Conservation (phyloP, 371 early-diverging fungal species). For the Encephalitozoon intestinalis region DNA sequence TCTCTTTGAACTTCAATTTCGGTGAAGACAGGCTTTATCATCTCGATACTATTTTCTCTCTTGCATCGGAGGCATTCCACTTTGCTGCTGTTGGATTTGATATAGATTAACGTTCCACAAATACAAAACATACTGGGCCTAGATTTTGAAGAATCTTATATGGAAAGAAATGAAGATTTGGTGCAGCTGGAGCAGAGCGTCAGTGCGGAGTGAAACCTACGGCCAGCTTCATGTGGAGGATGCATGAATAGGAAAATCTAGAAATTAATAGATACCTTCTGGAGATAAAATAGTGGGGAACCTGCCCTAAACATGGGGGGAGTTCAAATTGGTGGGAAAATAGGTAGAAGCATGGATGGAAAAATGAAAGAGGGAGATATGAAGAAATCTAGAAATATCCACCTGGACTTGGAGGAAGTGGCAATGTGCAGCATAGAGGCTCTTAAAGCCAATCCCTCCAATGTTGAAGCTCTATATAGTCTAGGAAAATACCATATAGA, state of each 20-base stretch:
- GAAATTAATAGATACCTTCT: not conserved
- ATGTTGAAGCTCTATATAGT: not conserved
- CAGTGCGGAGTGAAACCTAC: not conserved
- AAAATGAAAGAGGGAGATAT: not conserved
- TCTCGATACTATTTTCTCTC: not conserved
- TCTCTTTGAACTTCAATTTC: constrained; percentile 8
- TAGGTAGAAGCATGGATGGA: not conserved
- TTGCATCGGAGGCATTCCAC: constrained; percentile 38
- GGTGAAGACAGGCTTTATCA: not conserved
- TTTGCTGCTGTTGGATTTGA: not conserved
- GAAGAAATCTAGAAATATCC: not conserved
- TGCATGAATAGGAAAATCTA: not conserved
- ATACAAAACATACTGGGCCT: constrained; percentile 40
- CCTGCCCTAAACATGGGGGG: not conserved
- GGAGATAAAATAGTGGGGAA: not conserved
- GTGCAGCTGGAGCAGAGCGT: not conserved
- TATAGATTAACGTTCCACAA: constrained; percentile 41
- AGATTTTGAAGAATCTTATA: not conserved
- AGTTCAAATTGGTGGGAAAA: not conserved
- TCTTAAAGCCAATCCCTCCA: constrained; percentile 14
- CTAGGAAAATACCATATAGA: constrained; percentile 23
- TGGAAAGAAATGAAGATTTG: not conserved
- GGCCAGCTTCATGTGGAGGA: not conserved
- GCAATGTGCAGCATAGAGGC: constrained; percentile 3
- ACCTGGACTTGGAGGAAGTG: not conserved